These are phyloP conservation scores for Talaromyces borbonicus DNA, from an alignment of 495 filamentous ascomycete species.

Conservation along the genomic window DNA sequence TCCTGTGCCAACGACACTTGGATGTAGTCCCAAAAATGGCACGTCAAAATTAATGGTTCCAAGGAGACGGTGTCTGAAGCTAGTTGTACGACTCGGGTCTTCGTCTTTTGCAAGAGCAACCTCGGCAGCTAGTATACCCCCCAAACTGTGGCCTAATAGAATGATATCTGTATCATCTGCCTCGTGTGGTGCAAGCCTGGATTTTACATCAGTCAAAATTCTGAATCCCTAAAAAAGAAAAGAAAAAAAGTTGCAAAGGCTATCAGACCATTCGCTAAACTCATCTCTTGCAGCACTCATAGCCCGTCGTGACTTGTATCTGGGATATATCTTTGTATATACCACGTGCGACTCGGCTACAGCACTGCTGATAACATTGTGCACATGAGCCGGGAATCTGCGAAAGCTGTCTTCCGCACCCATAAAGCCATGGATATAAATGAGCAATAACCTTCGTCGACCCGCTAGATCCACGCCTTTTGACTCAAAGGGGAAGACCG, in stretches of 20 bases:
- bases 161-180: slow-evolving; percentile 66
- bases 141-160: slow-evolving; percentile 84
- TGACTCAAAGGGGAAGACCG: not conserved
- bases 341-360: slow-evolving; percentile 66
- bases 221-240: too few relatives aligned
- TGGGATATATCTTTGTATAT: slow-evolving; percentile 86
- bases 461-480: not conserved
- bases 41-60: slow-evolving; percentile 81
- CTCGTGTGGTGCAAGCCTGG: slow-evolving; percentile 68
- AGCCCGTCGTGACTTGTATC: slow-evolving; percentile 71
- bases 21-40: slow-evolving; percentile 82
- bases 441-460: slow-evolving; percentile 54
- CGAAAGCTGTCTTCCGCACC: slow-evolving; percentile 83
- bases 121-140: slow-evolving; percentile 75
- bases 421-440: slow-evolving; percentile 93
- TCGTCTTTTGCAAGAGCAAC: slow-evolving; percentile 51
- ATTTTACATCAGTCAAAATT: slow-evolving; percentile 7
- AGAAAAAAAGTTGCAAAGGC: not conserved
- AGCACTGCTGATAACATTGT: slow-evolving; percentile 59
- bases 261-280: slow-evolving; percentile 65
- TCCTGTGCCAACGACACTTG: slow-evolving; percentile 72
- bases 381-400: slow-evolving; percentile 79
- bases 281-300: slow-evolving; percentile 66
- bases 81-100: slow-evolving; percentile 11
- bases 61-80: slow-evolving; percentile 60